Percentiles rank a stretch among this genome's conserved stretches.
Conservation (phyloP, 192 early-diverging fungal species). For the Gryganskiella cystojenkinii region DNA sequence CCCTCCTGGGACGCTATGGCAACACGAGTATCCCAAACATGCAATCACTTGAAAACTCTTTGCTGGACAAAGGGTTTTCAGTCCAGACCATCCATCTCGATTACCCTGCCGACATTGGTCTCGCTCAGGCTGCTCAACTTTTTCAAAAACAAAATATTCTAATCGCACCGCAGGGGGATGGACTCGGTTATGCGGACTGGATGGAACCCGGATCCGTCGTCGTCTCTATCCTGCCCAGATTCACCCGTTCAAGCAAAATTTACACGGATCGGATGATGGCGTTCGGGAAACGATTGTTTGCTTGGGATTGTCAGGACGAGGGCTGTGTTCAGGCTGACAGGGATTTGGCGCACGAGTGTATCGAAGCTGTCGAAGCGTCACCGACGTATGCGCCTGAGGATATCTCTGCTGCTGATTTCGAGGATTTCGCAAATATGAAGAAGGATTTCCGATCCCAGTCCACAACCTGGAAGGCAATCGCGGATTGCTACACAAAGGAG, state of each 20-base stretch:
- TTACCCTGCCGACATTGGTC: slow-evolving; percentile 19
- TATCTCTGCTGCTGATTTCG: slow-evolving; percentile 33
- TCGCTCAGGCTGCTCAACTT: slow-evolving; percentile 36
- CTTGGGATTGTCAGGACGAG: slow-evolving; percentile 46
- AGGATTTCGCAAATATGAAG: slow-evolving; percentile 40
- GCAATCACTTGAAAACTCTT: slow-evolving; percentile 28
- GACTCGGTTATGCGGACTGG: slow-evolving; percentile 34
- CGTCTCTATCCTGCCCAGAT: slow-evolving; percentile 37
- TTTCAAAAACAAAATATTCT: slow-evolving; percentile 39
- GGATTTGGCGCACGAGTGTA: slow-evolving; percentile 45
- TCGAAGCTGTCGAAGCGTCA: slow-evolving; percentile 23
- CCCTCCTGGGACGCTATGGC: slow-evolving; percentile 41
- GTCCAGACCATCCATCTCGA: slow-evolving; percentile 46
- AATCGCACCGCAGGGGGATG: slow-evolving; percentile 46
- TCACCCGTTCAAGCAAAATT: slow-evolving; percentile 48
- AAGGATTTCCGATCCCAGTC: slow-evolving; percentile 38
- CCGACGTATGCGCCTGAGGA: slow-evolving; percentile 8
- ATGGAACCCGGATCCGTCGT: slow-evolving; percentile 39
- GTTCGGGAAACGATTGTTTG: slow-evolving; percentile 45
- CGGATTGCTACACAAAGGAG: slow-evolving; percentile 46
- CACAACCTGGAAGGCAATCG: slow-evolving; percentile 33
- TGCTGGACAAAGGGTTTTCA: slow-evolving; percentile 45
- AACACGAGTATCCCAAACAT: slow-evolving; percentile 51
- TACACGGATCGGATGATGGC: slow-evolving; percentile 54
- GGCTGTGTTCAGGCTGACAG: slow-evolving; percentile 43